Percentiles rank a stretch among this genome's conserved stretches.
These are phyloP conservation scores for Botrytis tulipae DNA, from an alignment of 2,329 filamentous ascomycete genomes.

Conservation along the genomic window DNA sequence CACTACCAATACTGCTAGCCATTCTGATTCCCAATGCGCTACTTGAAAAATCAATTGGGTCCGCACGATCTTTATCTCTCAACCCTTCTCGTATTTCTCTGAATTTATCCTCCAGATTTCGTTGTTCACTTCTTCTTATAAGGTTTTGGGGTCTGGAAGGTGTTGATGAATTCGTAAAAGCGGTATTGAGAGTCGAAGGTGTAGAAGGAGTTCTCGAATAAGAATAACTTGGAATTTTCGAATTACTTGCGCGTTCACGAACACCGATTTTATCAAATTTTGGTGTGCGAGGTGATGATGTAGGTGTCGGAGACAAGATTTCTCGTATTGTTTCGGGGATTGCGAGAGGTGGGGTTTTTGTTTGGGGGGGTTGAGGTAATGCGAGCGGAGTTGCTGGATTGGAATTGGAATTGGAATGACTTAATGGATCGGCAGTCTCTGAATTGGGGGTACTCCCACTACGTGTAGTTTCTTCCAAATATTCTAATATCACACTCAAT, in stretches of 20 bases:
- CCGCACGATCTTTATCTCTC: not conserved
- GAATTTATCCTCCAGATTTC: not conserved
- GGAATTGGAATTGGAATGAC: not conserved
- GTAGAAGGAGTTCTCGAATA: not conserved
- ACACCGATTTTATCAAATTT: slow-evolving; percentile 5
- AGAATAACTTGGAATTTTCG: not conserved
- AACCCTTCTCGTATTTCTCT: slow-evolving; percentile 10
- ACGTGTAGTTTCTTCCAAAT: slow-evolving; percentile 24
- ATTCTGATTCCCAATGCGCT: slow-evolving; percentile 1
- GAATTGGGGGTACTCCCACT: slow-evolving; percentile 8
- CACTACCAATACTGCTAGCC: not conserved
- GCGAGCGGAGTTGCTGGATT: not conserved
- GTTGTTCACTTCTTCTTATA: not conserved
- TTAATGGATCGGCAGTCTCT: not conserved
- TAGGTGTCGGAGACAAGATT: not conserved
- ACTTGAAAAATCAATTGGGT: not conserved
- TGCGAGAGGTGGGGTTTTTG: not conserved
- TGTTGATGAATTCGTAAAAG: not conserved
- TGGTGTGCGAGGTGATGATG: not conserved
- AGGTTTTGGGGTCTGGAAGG: not conserved
- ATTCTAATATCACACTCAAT: slow-evolving; percentile 32
- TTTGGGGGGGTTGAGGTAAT: not conserved
- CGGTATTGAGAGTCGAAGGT: not conserved
- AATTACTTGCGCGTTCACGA: not conserved
- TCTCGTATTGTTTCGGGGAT: slow-evolving; percentile 9